Percentiles rank a stretch among this genome's conserved stretches.
These are phyloP conservation scores for Pythium pyrilobum DNA, from an alignment of 352 stramenopile genomes.

Conservation along the genomic window DNA sequence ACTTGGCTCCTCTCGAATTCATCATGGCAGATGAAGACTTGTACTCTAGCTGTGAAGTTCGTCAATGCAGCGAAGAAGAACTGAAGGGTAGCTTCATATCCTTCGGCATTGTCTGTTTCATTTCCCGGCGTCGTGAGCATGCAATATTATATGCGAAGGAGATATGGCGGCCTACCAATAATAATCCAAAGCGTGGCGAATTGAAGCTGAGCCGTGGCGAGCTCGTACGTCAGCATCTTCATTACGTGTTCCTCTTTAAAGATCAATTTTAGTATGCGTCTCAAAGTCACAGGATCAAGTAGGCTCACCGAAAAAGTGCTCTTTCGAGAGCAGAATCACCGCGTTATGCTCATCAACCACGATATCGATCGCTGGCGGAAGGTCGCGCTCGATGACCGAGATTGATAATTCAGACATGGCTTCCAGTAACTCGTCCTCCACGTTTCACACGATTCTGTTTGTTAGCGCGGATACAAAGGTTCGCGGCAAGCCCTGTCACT, in stretches of 20 bases:
- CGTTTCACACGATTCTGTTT: neutral
- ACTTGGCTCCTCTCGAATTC: conserved; percentile 30
- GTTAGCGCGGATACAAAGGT: no score
- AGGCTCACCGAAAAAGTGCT: conserved; percentile 36
- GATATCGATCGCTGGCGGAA: conserved; percentile 46
- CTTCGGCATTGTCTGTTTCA: conserved; percentile 6
- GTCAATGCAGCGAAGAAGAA: conserved; percentile 51
- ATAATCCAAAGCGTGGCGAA: conserved; percentile 59
- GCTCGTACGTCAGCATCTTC: conserved; percentile 48
- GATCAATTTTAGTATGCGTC: neutral
- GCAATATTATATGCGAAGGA: neutral
- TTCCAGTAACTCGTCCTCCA: conserved; percentile 56
- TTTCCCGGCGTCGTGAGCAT: neutral
- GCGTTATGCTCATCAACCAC: conserved; percentile 66
- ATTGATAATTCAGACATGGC: conserved; percentile 53
- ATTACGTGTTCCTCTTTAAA: conserved; percentile 34
- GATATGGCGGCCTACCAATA: conserved; percentile 30
- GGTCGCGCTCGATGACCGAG: conserved; percentile 54
- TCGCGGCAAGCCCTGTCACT: no score
- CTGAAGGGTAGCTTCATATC: conserved; percentile 21
- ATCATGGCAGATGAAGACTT: conserved; percentile 32
- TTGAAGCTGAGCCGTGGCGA: conserved; percentile 53
- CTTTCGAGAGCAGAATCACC: conserved; percentile 33
- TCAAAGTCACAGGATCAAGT: neutral
- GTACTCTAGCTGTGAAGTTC: conserved; percentile 49